Evolutionary conservation across 495 filamentous ascomycete genomes (phyloP).

Genomic region (Penicillium maclennaniae): DNA sequence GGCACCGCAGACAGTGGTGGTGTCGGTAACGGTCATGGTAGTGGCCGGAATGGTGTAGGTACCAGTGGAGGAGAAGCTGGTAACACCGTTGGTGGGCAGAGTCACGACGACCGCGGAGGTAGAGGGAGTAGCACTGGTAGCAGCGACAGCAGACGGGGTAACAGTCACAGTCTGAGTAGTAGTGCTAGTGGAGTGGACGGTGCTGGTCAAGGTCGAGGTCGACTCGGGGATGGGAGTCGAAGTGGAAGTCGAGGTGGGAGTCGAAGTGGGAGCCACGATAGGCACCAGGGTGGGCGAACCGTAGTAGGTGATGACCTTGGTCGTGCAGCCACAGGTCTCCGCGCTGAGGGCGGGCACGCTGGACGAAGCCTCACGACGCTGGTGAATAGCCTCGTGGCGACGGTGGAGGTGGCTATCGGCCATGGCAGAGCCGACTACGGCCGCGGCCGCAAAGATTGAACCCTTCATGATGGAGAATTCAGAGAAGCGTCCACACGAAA

Average conservation of each 20-base stretch:
- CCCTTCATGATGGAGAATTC: constrained; percentile 62
- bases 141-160: constrained; percentile 8
- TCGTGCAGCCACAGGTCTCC: constrained; percentile 64
- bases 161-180: constrained; percentile 36
- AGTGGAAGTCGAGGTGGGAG: constrained; percentile 10
- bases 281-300: constrained; percentile 53
- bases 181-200: constrained; percentile 39
- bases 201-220: constrained; percentile 30
- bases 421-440: constrained; percentile 59
- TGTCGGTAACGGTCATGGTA: constrained; percentile 66
- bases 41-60: constrained; percentile 77
- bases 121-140: constrained; percentile 20
- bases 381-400: constrained; percentile 58
- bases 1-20: constrained; percentile 64
- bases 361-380: constrained; percentile 30
- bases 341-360: constrained; percentile 25
- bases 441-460: constrained; percentile 60
- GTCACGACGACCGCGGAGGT: constrained; percentile 11
- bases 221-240: constrained; percentile 16
- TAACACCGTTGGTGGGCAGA: constrained; percentile 64
- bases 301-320: constrained; percentile 58
- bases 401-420: constrained; percentile 57
- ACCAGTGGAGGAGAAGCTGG: constrained; percentile 67
- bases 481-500: constrained; percentile 23
- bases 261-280: constrained; percentile 14